A percentile compares a stretch with the other conserved stretches of the same genome.
Evolutionary conservation across 805 yeast genomes (phyloP).

Genomic region (Peterozyma toletana): DNA sequence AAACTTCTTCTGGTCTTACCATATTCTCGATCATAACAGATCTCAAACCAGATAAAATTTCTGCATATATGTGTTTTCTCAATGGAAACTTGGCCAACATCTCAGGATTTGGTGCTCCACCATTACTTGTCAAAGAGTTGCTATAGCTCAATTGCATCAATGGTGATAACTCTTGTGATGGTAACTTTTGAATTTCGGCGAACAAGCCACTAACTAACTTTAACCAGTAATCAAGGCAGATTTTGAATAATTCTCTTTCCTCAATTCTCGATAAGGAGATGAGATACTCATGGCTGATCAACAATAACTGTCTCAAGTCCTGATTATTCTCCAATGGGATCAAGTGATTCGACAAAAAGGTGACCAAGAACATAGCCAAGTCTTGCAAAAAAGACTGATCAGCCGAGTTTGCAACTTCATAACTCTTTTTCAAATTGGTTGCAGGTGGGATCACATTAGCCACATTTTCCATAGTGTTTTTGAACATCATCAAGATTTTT

Average conservation of each 20-base stretch:
- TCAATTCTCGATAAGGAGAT: slow-evolving; percentile 83
- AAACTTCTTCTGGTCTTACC: slow-evolving; percentile 98
- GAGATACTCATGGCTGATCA: slow-evolving; percentile 73
- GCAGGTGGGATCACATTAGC: slow-evolving; percentile 60
- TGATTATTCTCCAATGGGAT: slow-evolving; percentile 54
- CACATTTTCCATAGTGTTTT: slow-evolving; percentile 65
- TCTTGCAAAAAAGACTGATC: slow-evolving; percentile 96
- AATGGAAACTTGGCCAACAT: slow-evolving; percentile 70
- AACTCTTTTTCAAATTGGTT: slow-evolving; percentile 65
- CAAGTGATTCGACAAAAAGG: slow-evolving; percentile 74
- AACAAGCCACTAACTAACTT: slow-evolving; percentile 76
- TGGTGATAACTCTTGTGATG: slow-evolving; percentile 66
- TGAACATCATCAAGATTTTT: slow-evolving; percentile 64
- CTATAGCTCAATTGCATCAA: slow-evolving; percentile 58
- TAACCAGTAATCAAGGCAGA: slow-evolving; percentile 93
- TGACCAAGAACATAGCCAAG: slow-evolving; percentile 85
- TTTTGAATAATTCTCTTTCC: slow-evolving; percentile 93
- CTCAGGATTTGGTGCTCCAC: slow-evolving; percentile 86
- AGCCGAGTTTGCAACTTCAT: slow-evolving; percentile 64
- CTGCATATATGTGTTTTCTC: slow-evolving; percentile 79
- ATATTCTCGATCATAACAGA: slow-evolving; percentile 92
- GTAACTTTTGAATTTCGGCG: slow-evolving; percentile 78
- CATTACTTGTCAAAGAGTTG: slow-evolving; percentile 28
- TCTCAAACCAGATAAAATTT: slow-evolving; percentile 74
- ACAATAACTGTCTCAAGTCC: slow-evolving; percentile 46